phyloP scores from a whole-genome alignment of 176 grass and related monocot species.

The Rhynchospora pubera region DNA sequence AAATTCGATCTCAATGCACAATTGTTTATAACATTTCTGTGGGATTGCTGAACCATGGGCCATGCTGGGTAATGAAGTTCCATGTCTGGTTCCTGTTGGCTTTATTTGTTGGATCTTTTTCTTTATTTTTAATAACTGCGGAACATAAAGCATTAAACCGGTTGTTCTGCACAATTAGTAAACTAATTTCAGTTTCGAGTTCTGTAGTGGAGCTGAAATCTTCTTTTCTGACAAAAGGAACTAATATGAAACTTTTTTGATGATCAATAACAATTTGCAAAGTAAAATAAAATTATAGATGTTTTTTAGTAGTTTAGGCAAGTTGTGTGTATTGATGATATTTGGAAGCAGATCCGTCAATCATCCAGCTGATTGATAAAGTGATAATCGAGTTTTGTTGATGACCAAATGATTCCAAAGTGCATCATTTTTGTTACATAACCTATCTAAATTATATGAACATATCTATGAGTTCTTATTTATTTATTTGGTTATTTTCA shows the following conservation, averaged over 20 bases:
- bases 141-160: not conserved
- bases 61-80: not conserved
- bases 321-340: not conserved
- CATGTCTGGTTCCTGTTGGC: not conserved
- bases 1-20: not conserved
- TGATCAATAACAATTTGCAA: not conserved
- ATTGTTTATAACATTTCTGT: not conserved
- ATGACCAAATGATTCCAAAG: not conserved
- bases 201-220: not conserved
- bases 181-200: not conserved
- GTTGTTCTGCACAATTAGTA: not conserved
- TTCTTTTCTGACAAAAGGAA: too few species aligned
- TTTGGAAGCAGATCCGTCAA: not conserved
- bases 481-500: not conserved
- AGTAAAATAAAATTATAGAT: not conserved
- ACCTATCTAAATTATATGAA: not conserved
- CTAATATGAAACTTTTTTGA: not conserved
- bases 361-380: not conserved
- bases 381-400: not conserved
- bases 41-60: not conserved
- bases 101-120: not conserved
- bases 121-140: not conserved
- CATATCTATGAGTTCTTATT: not conserved
- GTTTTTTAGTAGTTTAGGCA: not conserved
- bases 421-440: not conserved